Conservation (phyloP, 2,329 filamentous ascomycete genomes). For the Phialophora macrospora region DNA sequence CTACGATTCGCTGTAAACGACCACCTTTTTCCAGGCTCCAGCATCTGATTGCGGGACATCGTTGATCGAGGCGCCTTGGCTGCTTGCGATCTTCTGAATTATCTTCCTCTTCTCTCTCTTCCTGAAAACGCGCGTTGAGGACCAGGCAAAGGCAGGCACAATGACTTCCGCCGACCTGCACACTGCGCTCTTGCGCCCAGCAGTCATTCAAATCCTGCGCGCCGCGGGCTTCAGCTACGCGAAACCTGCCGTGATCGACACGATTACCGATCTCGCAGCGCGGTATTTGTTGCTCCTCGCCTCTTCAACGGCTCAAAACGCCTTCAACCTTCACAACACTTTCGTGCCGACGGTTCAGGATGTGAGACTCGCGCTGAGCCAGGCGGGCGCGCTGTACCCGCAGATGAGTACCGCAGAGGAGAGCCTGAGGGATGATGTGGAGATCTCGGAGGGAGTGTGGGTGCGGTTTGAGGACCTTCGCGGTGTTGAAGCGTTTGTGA, state of each 20-base stretch:
- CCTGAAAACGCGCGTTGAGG: constrained; percentile 2
- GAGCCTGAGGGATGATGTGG: constrained; percentile 62
- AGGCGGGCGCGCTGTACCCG: constrained; percentile 75
- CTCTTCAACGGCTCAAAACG: constrained; percentile 72
- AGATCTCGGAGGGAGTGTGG: constrained; percentile 35
- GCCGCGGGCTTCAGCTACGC: constrained; percentile 87
- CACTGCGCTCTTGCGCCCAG: constrained; percentile 82
- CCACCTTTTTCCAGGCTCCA: not conserved
- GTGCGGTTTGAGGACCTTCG: constrained; percentile 67
- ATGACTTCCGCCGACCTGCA: constrained; percentile 61
- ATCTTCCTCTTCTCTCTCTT: constrained; percentile 1
- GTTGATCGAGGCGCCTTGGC: constrained; percentile 5
- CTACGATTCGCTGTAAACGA: not conserved
- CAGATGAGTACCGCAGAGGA: constrained; percentile 71
- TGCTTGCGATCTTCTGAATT: constrained; percentile 8
- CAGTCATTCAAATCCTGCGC: constrained; percentile 87
- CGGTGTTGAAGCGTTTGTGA: constrained; percentile 76
- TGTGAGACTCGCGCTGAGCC: constrained; percentile 81
- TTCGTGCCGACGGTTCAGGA: constrained; percentile 72
- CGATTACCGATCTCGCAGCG: constrained; percentile 82
- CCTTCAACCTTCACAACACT: constrained; percentile 70
- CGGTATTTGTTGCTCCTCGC: constrained; percentile 79
- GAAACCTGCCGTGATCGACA: constrained; percentile 80
- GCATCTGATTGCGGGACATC: not conserved
- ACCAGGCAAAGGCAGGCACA: constrained; percentile 37